Percentiles rank a stretch among this genome's conserved stretches.
Evolutionary conservation across 1,284 basidiomycete species (phyloP).

Genomic region (Rhodotorula sp.): DNA sequence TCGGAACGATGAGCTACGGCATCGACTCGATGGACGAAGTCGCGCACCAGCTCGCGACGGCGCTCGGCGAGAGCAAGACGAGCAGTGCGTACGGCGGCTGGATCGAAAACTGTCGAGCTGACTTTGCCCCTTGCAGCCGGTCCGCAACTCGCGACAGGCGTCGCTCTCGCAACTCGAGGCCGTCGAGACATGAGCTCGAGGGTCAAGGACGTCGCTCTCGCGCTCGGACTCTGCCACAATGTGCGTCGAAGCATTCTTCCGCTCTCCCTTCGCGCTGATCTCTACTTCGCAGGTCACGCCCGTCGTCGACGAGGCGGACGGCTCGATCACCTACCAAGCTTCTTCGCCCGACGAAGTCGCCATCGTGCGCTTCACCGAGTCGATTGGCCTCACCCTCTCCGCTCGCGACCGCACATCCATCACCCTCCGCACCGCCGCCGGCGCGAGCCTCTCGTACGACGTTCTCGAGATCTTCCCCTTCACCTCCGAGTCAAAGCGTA

Average conservation of each 20-base stretch:
- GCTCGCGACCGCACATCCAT: conserved; percentile 86
- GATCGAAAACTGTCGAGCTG: not conserved
- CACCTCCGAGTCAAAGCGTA: conserved; percentile 97
- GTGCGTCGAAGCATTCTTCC: conserved; percentile 55
- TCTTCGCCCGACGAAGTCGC: conserved; percentile 99
- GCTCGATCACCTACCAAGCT: conserved; percentile 92
- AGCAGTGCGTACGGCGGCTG: conserved; percentile 1
- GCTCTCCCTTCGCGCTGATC: not conserved
- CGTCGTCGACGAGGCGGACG: conserved; percentile 73
- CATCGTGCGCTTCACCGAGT: conserved; percentile 97
- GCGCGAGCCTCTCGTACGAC: conserved; percentile 67
- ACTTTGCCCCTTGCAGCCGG: not conserved
- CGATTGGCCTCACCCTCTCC: conserved; percentile 82
- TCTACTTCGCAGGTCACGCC: conserved; percentile 76
- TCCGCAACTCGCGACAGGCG: conserved; percentile 59
- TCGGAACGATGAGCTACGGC: conserved; percentile 97
- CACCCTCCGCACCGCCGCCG: conserved; percentile 68
- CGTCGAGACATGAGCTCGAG: conserved; percentile 91
- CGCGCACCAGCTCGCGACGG: conserved; percentile 75
- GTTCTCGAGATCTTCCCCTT: conserved; percentile 94
- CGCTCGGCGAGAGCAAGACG: conserved; percentile 60
- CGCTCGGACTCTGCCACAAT: conserved; percentile 94
- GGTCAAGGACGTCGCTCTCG: conserved; percentile 89
- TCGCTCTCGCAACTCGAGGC: conserved; percentile 73
- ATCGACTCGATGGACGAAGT: conserved; percentile 98